These are phyloP conservation scores for Penstemon davidsonii DNA, from an alignment of 257 asterid genomes.

Conservation along the genomic window DNA sequence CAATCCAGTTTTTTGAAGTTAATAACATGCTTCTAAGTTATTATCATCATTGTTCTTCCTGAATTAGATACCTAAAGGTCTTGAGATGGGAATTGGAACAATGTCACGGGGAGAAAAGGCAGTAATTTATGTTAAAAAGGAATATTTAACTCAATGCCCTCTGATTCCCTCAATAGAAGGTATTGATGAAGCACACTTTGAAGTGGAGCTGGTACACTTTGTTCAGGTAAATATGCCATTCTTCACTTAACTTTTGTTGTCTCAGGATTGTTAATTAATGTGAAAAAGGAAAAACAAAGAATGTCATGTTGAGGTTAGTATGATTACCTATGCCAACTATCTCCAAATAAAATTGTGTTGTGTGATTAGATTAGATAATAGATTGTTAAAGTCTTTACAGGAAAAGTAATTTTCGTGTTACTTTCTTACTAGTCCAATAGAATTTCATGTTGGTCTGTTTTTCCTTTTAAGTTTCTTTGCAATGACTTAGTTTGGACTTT, in stretches of 20 bases:
- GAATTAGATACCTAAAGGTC: slow-evolving; percentile 83
- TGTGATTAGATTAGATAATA: neutral
- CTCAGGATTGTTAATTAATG: neutral
- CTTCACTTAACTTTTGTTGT: slow-evolving; percentile 15
- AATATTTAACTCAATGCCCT: slow-evolving; percentile 57
- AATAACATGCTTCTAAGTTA: slow-evolving; percentile 6
- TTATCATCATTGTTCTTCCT: slow-evolving; percentile 15
- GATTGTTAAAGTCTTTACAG: neutral
- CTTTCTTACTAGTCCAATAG: neutral
- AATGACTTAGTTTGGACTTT: slow-evolving; percentile 26
- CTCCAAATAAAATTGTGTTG: slow-evolving; percentile 6
- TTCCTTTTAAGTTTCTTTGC: slow-evolving; percentile 24
- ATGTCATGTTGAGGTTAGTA: slow-evolving; percentile 1
- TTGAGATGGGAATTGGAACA: slow-evolving; percentile 92
- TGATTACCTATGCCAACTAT: slow-evolving; percentile 12
- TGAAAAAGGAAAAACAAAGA: neutral
- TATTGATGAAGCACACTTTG: slow-evolving; percentile 77
- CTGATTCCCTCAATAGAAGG: slow-evolving; percentile 59
- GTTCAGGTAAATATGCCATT: slow-evolving; percentile 60
- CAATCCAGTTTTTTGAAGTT: slow-evolving; percentile 4
- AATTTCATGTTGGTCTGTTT: slow-evolving; percentile 4
- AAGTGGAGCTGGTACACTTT: slow-evolving; percentile 86
- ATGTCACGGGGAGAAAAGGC: slow-evolving; percentile 92
- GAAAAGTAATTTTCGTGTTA: slow-evolving; percentile 14
- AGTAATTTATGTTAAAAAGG: slow-evolving; percentile 62